Evolutionary conservation across 441 rosid genomes (phyloP), one percentile per base, ranked within the genome.

Genomic region (Gossypium davidsonii): DNA sequence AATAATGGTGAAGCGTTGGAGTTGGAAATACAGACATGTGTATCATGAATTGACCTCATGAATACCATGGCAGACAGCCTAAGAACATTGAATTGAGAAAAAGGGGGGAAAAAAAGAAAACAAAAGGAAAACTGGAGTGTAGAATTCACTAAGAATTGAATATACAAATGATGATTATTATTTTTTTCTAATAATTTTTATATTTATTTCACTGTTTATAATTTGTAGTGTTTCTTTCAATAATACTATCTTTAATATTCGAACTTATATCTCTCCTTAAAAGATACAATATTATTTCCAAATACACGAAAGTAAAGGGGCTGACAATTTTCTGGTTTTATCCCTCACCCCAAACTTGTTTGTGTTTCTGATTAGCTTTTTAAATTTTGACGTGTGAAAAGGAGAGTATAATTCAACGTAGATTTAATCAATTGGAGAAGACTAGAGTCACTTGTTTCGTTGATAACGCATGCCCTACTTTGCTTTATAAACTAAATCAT

Each of bases 61-160:
- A 18, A 55, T 44, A 18, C 8, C 48, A 63, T 73, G 63, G 74
- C 74, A 73, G 74, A 62, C 77, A 62, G 60, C 18, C 56, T 18
- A 4, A 9, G 55, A 49, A 23, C 20, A 25, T 21, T 67, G 15
- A 68, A 51, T 26, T 23, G 15, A 15, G 55, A n/a, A 51, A 48
- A 51, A n/a, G 3, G 5, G 20, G 4, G 0, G 6, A 51, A 61
- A 67, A 49, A 3, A 12, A 3, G 1, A 12, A 44, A 44, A 11
- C 1, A 44, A 44, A 10, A 34, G 63, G 65, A 31, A 25, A 3
- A 31, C 6, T 31, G 34, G 6, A 31, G 6, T 1, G 60, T 7
- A 9, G 15, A 59, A 48, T 15, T 42, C 71, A 67, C 25, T 46
- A 17, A 14, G 15, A 6, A 23, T 21, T 21, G 9, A 6, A 9